These are phyloP conservation scores for Ananas comosus DNA, from an alignment of 176 grass and related monocot genomes.

Conservation along the genomic window DNA sequence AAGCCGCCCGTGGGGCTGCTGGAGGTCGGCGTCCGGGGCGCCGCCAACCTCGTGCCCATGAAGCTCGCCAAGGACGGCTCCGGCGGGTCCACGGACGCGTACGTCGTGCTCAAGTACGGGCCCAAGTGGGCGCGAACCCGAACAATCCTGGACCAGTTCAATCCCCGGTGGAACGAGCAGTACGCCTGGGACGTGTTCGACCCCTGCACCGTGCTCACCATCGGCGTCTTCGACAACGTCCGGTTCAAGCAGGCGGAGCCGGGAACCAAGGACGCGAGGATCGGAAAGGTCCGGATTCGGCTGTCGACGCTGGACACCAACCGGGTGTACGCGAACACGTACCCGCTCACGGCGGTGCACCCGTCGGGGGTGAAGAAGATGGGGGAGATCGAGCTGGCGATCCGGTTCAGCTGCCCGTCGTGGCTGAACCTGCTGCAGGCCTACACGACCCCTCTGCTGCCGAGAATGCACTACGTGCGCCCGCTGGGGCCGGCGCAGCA, in stretches of 20 bases:
- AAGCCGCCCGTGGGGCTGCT: constrained; percentile 89
- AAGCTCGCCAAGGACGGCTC: constrained; percentile 72
- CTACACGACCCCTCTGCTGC: constrained; percentile 70
- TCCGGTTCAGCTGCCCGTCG: constrained; percentile 86
- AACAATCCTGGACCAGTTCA: constrained; percentile 93
- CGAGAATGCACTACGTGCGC: constrained; percentile 92
- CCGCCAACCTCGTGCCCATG: constrained; percentile 84
- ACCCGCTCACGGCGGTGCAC: constrained; percentile 61
- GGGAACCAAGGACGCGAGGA: constrained; percentile 41
- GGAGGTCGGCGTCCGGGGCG: constrained; percentile 83
- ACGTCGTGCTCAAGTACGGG: constrained; percentile 91
- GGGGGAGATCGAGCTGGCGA: constrained; percentile 87
- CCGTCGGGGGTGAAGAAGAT: constrained; percentile 86
- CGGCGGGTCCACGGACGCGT: constrained; percentile 78
- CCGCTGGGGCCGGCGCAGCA: constrained; percentile 68
- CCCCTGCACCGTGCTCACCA: constrained; percentile 90
- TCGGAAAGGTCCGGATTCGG: constrained; percentile 85
- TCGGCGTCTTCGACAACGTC: constrained; percentile 91
- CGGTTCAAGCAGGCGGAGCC: constrained; percentile 41
- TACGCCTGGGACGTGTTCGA: constrained; percentile 98
- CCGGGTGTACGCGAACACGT: constrained; percentile 56
- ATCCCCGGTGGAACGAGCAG: constrained; percentile 98
- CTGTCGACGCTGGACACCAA: constrained; percentile 87
- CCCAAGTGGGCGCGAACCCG: constrained; percentile 95
- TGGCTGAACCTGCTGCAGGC: constrained; percentile 85